phyloP scores from a whole-genome alignment of 495 filamentous ascomycete genomes.

The Lineolata rhizophorae region DNA sequence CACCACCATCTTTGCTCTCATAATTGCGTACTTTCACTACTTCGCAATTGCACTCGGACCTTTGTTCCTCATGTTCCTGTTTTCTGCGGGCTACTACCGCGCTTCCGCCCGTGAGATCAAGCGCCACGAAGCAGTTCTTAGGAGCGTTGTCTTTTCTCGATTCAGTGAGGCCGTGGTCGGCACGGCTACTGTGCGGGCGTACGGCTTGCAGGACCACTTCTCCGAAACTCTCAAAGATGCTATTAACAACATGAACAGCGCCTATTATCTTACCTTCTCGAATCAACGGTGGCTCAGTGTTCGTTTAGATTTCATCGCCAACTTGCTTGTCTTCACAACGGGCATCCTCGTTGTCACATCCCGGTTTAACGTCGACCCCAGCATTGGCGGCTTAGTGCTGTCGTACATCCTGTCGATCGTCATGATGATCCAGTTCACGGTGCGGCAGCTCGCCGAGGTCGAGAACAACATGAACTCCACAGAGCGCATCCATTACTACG shows the following conservation, averaged over 20 bases:
- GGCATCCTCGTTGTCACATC: constrained; percentile 86
- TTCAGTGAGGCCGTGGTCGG: constrained; percentile 79
- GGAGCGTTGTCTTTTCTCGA: constrained; percentile 72
- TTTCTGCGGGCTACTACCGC: constrained; percentile 74
- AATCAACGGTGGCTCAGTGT: constrained; percentile 85
- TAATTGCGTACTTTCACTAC: constrained; percentile 84
- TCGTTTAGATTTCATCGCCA: constrained; percentile 67
- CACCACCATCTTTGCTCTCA: constrained; percentile 56
- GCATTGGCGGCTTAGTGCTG: constrained; percentile 67
- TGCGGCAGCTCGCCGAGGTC: constrained; percentile 84
- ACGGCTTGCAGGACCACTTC: constrained; percentile 59
- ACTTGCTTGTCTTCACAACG: constrained; percentile 59
- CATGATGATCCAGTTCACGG: constrained; percentile 91
- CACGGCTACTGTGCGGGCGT: constrained; percentile 67
- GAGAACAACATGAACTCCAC: constrained; percentile 97
- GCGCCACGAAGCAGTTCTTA: constrained; percentile 72
- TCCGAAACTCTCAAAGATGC: constrained; percentile 38
- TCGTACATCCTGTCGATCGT: constrained; percentile 86
- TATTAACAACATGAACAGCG: constrained; percentile 79
- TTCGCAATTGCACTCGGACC: constrained; percentile 80
- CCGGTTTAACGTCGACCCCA: constrained; percentile 68
- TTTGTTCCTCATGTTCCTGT: constrained; percentile 54
- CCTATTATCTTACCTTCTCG: constrained; percentile 82
- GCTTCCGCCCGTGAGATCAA: constrained; percentile 85
- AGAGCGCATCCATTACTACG: constrained; percentile 86